phyloP scores from a whole-genome alignment of 1,284 basidiomycete species.

The Cryptococcus jaspeensis region DNA sequence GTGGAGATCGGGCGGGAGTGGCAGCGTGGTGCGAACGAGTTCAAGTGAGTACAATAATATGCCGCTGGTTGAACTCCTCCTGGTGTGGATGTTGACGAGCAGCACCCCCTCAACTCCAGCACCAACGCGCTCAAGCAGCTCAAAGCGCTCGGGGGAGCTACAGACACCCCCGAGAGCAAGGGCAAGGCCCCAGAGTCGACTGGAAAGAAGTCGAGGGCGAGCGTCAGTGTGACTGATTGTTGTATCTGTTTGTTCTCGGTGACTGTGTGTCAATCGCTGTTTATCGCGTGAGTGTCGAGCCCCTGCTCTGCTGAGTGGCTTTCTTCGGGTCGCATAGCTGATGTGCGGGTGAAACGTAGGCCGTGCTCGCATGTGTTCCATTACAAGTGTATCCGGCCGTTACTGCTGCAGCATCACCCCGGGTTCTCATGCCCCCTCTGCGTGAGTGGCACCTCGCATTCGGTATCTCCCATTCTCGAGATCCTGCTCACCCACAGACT shows the following conservation, averaged over 20 bases:
- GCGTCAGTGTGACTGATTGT: constrained; percentile 74
- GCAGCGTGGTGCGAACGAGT: constrained; percentile 84
- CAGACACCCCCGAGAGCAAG: constrained; percentile 19
- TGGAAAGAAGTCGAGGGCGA: constrained; percentile 35
- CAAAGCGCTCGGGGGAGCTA: constrained; percentile 39
- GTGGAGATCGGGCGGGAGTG: constrained; percentile 84
- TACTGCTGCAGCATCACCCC: constrained; percentile 82
- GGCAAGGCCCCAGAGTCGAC: constrained; percentile 14
- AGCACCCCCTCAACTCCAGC: constrained; percentile 17
- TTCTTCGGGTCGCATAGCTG: neutral
- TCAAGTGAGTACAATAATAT: constrained; percentile 83
- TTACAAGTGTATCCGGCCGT: constrained; percentile 94
- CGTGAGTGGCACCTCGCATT: too few species aligned
- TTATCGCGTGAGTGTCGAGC: constrained; percentile 66
- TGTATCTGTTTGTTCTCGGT: constrained; percentile 96
- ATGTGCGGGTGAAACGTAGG: constrained; percentile 30
- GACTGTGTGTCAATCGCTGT: constrained; percentile 90
- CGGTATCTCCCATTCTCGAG: neutral
- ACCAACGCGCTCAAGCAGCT: constrained; percentile 49
- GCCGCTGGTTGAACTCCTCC: neutral
- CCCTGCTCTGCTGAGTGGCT: neutral
- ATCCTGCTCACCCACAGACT: too few species aligned
- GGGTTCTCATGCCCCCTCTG: constrained; percentile 96
- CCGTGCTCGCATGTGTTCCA: constrained; percentile 97
- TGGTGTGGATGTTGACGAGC: neutral